phyloP scores from a whole-genome alignment of 305 asterid species.

The Euphrasia arctica region DNA sequence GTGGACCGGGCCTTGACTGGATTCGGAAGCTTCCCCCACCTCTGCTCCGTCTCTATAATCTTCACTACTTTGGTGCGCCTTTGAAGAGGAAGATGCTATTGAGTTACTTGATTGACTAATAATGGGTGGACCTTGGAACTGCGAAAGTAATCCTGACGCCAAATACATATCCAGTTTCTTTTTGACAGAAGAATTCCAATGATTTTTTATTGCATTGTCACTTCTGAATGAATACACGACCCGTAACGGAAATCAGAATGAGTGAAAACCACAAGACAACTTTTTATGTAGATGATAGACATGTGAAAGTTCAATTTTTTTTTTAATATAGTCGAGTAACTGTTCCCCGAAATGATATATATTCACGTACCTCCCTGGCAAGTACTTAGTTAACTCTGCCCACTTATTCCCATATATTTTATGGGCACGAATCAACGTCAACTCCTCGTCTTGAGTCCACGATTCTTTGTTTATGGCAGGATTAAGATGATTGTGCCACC shows the following conservation, averaged over 20 bases:
- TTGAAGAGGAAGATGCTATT: conserved; percentile 56
- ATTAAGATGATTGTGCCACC: conserved; percentile 99
- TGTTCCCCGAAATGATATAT: conserved; percentile 19
- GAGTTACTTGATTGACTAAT: conserved; percentile 47
- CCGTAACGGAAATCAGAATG: conserved; percentile 17
- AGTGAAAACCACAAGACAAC: conserved; percentile 5
- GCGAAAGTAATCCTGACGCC: conserved; percentile 86
- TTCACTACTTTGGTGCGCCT: conserved; percentile 69
- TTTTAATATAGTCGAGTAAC: conserved; percentile 13
- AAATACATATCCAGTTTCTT: conserved; percentile 87
- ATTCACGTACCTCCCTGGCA: conserved; percentile 85
- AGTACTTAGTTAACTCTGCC: conserved; percentile 93
- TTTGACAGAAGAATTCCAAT: conserved; percentile 98
- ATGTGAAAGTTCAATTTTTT: conserved; percentile 17
- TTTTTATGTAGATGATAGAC: conserved; percentile 19
- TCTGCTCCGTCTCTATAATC: conserved; percentile 58
- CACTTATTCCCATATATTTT: conserved; percentile 61
- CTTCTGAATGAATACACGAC: conserved; percentile 39
- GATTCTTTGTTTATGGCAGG: conserved; percentile 92
- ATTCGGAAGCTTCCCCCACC: conserved; percentile 72
- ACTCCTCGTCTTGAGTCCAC: conserved; percentile 98
- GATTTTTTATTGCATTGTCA: conserved; percentile 88
- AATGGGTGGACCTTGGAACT: conserved; percentile 55
- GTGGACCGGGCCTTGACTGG: conserved; percentile 54
- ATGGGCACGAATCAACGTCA: conserved; percentile 89